Evolutionary conservation across 2,329 filamentous ascomycete species (phyloP).

Genomic region (Ophiosphaerella korrae): DNA sequence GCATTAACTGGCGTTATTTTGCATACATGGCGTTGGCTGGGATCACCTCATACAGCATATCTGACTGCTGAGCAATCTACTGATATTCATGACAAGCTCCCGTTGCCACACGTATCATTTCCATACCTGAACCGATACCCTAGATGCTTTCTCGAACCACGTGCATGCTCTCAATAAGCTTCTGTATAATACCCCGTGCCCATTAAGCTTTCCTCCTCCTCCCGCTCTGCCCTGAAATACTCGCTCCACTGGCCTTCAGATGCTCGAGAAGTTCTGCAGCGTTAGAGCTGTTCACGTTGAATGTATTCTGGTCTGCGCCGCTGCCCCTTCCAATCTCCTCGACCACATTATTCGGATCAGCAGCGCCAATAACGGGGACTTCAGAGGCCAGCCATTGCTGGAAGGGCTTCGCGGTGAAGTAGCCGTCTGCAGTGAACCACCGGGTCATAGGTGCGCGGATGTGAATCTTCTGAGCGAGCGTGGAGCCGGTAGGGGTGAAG

Average conservation of each 20-base stretch:
- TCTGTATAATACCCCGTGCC: too few species aligned
- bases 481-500: conserved; percentile 48
- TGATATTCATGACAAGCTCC: too few species aligned
- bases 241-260: conserved; percentile 41
- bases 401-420: conserved; percentile 76
- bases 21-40: too few species aligned
- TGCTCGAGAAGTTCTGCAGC: conserved; percentile 44
- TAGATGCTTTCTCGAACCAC: too few species aligned
- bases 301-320: conserved; percentile 24
- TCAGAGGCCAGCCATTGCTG: conserved; percentile 76
- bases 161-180: too few species aligned
- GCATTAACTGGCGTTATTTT: too few species aligned
- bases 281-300: conserved; percentile 38
- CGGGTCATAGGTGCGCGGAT: conserved; percentile 69
- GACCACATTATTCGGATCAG: conserved; percentile 62
- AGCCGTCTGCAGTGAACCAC: conserved; percentile 76
- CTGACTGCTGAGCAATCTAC: too few species aligned
- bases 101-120: too few species aligned
- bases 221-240: conserved; percentile 31
- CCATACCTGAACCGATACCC: too few species aligned
- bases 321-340: conserved; percentile 51
- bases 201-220: conserved; percentile 40
- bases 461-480: conserved; percentile 53
- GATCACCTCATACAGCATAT: too few species aligned
- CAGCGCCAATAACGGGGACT: conserved; percentile 67